A percentile compares a stretch with the other conserved stretches of the same genome.
phyloP scores from a whole-genome alignment of 768 basidiomycete genomes.

The Phlebiopsis gigantea region DNA sequence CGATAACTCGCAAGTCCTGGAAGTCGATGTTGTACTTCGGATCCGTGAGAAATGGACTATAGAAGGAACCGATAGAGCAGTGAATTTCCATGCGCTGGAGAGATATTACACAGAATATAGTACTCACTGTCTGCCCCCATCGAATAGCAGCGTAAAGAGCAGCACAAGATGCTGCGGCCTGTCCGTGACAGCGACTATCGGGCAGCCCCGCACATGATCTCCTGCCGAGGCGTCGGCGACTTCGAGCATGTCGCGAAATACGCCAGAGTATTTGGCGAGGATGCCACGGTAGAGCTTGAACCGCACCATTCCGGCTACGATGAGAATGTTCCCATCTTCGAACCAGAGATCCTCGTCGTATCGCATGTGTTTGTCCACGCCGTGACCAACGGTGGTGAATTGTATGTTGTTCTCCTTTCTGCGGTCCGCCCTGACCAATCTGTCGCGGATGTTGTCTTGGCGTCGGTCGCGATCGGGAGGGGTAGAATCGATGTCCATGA shows the following conservation, averaged over 20 bases:
- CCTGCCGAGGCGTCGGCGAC: not conserved
- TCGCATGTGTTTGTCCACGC: not conserved
- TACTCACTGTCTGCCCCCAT: not conserved
- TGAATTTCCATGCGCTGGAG: too few relatives aligned
- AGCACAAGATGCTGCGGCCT: not conserved
- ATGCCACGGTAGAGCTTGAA: slow-evolving; percentile 20
- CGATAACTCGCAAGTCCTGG: not conserved
- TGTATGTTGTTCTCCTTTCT: not conserved
- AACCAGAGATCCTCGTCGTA: slow-evolving; percentile 16
- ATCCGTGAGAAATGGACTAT: not conserved
- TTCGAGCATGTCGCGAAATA: slow-evolving; percentile 18
- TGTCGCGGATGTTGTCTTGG: too few relatives aligned
- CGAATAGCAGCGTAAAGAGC: not conserved
- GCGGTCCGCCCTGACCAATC: not conserved
- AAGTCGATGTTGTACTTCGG: not conserved
- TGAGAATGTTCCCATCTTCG: slow-evolving; percentile 21
- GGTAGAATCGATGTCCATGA: too few relatives aligned
- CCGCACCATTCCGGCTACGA: slow-evolving; percentile 8
- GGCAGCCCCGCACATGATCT: not conserved
- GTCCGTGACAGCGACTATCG: not conserved
- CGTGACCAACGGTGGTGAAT: not conserved
- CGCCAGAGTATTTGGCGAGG: slow-evolving; percentile 17
- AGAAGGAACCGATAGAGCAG: not conserved
- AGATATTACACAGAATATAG: not conserved
- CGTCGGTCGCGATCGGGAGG: too few relatives aligned